These are phyloP conservation scores for Volvariella surrecta DNA, from an alignment of 1,284 basidiomycete genomes.

Conservation along the genomic window DNA sequence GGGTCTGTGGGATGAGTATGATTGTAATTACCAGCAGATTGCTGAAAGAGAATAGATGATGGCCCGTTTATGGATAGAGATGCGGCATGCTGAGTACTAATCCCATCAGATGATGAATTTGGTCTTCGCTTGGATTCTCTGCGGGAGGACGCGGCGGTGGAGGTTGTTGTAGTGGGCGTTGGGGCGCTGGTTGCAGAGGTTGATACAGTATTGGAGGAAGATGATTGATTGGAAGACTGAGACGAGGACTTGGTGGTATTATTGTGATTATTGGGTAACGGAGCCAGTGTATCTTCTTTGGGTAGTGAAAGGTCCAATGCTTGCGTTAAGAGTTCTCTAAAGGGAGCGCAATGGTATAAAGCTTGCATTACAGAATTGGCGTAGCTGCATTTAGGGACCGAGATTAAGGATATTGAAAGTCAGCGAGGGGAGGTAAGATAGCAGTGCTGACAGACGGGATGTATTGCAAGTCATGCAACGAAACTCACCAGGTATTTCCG, in stretches of 20 bases:
- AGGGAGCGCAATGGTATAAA: constrained; percentile 62
- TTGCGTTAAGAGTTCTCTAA: constrained; percentile 40
- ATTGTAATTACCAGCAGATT: too few relatives aligned
- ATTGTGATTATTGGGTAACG: too few relatives aligned
- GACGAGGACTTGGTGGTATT: constrained; percentile 8
- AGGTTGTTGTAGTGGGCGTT: constrained; percentile 16
- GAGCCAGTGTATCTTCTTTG: constrained; percentile 5
- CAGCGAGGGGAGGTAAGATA: too few relatives aligned
- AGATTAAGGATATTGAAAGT: constrained; percentile 1
- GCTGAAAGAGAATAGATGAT: too few relatives aligned
- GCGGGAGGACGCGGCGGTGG: constrained; percentile 29
- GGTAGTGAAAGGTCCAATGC: constrained; percentile 23
- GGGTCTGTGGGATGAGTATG: too few relatives aligned
- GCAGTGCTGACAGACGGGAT: too few relatives aligned
- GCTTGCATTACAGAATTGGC: constrained; percentile 97
- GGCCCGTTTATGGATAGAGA: too few relatives aligned
- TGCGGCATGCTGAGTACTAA: too few relatives aligned
- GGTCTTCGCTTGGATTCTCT: constrained; percentile 40
- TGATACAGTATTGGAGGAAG: constrained; percentile 11
- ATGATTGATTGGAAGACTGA: constrained; percentile 8
- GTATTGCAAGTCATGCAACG: constrained; percentile 5
- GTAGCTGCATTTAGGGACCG: constrained; percentile 52
- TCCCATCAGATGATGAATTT: too few relatives aligned
- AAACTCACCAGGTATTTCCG: constrained; percentile 71
- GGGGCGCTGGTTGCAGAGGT: constrained; percentile 13